A percentile compares a stretch with the other conserved stretches of the same genome.
Evolutionary conservation across 306 rosid species (phyloP).

Genomic region (Cajanus cajan): DNA sequence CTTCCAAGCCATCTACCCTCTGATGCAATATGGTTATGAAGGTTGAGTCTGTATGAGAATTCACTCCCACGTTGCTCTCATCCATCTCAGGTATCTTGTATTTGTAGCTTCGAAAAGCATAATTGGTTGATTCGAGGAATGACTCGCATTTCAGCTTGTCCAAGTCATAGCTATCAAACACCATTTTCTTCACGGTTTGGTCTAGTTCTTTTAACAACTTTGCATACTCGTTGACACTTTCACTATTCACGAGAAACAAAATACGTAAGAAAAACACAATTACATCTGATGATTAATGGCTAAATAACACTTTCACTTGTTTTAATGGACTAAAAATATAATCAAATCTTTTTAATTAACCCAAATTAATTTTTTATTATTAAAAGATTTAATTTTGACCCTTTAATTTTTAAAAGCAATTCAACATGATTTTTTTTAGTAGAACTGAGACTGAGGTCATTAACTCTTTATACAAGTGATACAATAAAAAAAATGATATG

Average conservation of each 20-base stretch:
- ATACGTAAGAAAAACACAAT: neutral
- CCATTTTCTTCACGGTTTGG: constrained; percentile 22
- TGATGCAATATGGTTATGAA: constrained; percentile 33
- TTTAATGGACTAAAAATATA: too few species aligned
- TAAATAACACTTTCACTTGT: too few species aligned
- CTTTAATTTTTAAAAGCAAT: too few species aligned
- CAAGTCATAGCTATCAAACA: constrained; percentile 34
- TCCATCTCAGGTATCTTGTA: constrained; percentile 3
- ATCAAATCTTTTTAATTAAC: too few species aligned
- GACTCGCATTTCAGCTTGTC: constrained; percentile 21
- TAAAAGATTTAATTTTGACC: too few species aligned
- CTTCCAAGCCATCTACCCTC: constrained; percentile 15
- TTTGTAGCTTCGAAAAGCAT: constrained; percentile 26
- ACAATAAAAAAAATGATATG: too few species aligned
- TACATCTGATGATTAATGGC: too few species aligned
- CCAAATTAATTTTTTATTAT: too few species aligned
- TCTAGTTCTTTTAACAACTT: constrained; percentile 20
- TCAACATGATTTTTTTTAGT: too few species aligned
- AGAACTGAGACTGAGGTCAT: too few species aligned
- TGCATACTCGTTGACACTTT: constrained; percentile 18
- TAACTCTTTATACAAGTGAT: too few species aligned
- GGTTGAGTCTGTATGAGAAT: constrained; percentile 35
- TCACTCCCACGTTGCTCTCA: constrained; percentile 25
- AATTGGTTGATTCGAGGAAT: constrained; percentile 3
- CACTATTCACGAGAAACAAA: neutral